Evolutionary conservation across 768 basidiomycete species (phyloP), one percentile per base, ranked within the genome.

Genomic region (Dentipellis fragilis): DNA sequence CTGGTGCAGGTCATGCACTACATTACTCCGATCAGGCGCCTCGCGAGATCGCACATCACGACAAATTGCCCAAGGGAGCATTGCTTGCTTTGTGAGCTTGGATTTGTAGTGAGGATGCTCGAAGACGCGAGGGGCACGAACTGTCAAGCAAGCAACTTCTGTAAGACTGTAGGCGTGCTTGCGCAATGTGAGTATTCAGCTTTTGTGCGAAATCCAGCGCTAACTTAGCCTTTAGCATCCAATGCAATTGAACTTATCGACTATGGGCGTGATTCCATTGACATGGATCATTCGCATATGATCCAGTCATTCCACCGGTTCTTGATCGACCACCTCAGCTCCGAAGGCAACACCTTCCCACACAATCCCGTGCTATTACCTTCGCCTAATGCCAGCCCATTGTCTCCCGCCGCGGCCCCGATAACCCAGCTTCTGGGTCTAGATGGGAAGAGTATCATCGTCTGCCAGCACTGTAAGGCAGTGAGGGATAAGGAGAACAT

Each of bases 251-350:
- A 93, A 52, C 76, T 99, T 42, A 81, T 95, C 57, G 96, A 98
- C 65, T 89, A 87, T 56, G 89, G 89, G 11, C 78, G 85, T 48
- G 89, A 93, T 61, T 73, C 76, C 10, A 73, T 74, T n/a, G 81
- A 81, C 60, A 77, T 84, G 40, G 84, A 89, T 61, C 92, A 97
- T 62, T 85, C 83, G 0, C 83, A 87, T 51, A 86, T 91, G 73
- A 97, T 98, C 42, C 96, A 97, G 69, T 81, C 82, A 14, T 97
- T 97, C 75, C 93, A 97, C 67, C 84, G 95, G 19, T 97, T 96
- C 73, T 76, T 96, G 39, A 70, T 97, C 52, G 93, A 97, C 58
- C 85, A 86, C 52, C 76, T 97, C 61, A 82, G 79, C 56, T 76
- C 78, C 3, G 91, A 93, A 69, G 85, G 85, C 4, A 87, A 83